Conservation (phyloP, 768 basidiomycete species). For the Tulasnella sp. region DNA sequence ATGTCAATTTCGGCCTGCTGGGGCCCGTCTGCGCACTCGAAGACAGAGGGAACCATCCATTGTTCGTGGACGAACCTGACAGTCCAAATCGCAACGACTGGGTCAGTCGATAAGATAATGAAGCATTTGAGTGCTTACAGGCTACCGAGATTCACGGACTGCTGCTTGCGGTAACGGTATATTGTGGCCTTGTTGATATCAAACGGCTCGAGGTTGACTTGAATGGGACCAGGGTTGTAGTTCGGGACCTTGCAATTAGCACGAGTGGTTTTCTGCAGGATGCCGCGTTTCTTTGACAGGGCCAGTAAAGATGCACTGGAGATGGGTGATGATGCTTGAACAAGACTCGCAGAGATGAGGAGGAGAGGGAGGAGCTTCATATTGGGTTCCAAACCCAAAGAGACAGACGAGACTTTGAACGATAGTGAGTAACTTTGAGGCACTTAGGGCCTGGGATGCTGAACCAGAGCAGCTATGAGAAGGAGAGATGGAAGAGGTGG, state of each 20-base stretch:
- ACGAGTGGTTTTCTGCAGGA: not conserved
- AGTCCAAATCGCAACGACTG: not conserved
- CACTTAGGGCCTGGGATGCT: no score
- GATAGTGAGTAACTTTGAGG: no score
- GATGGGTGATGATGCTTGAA: not conserved
- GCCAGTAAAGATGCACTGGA: not conserved
- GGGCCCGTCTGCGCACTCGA: constrained; percentile 41
- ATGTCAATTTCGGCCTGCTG: constrained; percentile 51
- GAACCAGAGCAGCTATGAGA: no score
- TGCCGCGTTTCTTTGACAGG: not conserved
- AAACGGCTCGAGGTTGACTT: constrained; percentile 24
- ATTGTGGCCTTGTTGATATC: constrained; percentile 38
- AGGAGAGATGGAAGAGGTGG: no score
- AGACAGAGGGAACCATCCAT: constrained; percentile 64
- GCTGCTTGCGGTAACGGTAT: constrained; percentile 51
- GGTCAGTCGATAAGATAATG: constrained; percentile 1
- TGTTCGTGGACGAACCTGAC: constrained; percentile 57
- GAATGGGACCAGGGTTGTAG: not conserved
- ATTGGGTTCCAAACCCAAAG: not conserved
- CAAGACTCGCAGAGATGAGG: not conserved
- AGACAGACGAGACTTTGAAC: no score
- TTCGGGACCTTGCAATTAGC: not conserved
- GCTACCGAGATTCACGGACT: constrained; percentile 52
- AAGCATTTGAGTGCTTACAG: constrained; percentile 30
- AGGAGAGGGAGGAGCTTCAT: not conserved